Percentiles rank a stretch among this genome's conserved stretches.
Conservation (phyloP, 768 basidiomycete genomes). For the Piloderma croceum region DNA sequence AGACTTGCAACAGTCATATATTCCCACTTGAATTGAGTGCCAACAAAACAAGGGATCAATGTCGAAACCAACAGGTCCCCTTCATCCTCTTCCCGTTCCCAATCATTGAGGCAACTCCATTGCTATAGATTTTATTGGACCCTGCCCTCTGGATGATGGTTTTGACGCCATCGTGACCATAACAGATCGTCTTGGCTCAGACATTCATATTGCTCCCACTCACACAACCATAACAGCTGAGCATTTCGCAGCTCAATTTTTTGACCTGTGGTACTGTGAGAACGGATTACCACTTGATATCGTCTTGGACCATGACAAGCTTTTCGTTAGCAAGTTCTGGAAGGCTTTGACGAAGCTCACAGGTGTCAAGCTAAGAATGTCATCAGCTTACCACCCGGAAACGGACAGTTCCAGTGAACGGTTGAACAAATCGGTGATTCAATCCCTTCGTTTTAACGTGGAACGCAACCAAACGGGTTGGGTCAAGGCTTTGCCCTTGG, state of each 20-base stretch:
- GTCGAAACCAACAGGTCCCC: slow-evolving; percentile 11
- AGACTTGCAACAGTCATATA: slow-evolving; percentile 15
- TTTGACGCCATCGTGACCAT: slow-evolving; percentile 18
- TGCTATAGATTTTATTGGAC: slow-evolving; percentile 23
- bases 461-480: slow-evolving; percentile 19
- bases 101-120: slow-evolving; percentile 13
- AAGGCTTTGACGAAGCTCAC: slow-evolving; percentile 11
- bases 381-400: slow-evolving; percentile 33
- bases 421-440: slow-evolving; percentile 28
- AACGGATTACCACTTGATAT: no score
- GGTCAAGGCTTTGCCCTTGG: no score
- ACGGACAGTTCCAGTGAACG: slow-evolving; percentile 30
- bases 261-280: no score
- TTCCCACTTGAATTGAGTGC: slow-evolving; percentile 18
- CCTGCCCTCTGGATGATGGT: slow-evolving; percentile 16
- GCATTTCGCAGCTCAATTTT: no score
- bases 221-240: slow-evolving; percentile 14
- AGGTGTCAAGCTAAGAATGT: slow-evolving; percentile 27
- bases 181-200: no score
- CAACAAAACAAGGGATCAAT: slow-evolving; percentile 20
- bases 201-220: no score
- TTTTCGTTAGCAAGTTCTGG: slow-evolving; percentile 30
- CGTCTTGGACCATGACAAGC: no score
- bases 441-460: slow-evolving; percentile 19
- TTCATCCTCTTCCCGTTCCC: slow-evolving; percentile 15